phyloP scores from a whole-genome alignment of 1,139 yeast genomes.

The Kurtzmaniella quercitrusa region DNA sequence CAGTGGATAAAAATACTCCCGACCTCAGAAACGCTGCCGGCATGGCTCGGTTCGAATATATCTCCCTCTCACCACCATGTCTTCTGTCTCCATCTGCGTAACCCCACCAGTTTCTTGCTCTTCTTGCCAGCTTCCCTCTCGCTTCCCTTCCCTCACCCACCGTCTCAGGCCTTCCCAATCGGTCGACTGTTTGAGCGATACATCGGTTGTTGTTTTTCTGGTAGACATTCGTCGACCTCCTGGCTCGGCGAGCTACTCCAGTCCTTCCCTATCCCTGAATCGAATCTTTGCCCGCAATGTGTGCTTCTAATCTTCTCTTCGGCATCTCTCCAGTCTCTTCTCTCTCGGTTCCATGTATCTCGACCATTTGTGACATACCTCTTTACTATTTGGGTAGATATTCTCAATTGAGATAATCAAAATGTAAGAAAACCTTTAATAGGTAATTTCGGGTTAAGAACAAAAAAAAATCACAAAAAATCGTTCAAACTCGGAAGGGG shows the following conservation, averaged over 20 bases:
- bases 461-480: conserved; percentile 1
- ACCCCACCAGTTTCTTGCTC: background rate
- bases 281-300: no score
- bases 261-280: no score
- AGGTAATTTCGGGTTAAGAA: conserved; percentile 1
- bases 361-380: background rate
- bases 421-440: conserved; percentile 2
- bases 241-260: no score
- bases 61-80: no score
- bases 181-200: background rate
- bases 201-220: no score
- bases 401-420: conserved; percentile 1
- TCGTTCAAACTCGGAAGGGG: conserved; percentile 6
- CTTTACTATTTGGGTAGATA: background rate
- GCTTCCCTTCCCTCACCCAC: background rate
- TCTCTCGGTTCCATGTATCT: background rate
- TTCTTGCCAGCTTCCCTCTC: background rate
- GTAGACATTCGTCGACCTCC: no score
- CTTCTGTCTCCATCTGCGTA: no score
- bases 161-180: background rate
- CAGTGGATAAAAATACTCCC: no score
- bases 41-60: no score
- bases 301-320: background rate
- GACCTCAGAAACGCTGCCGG: no score
- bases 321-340: background rate